Evolutionary conservation across 441 rosid species (phyloP).

Genomic region (Adansonia grandidieri): DNA sequence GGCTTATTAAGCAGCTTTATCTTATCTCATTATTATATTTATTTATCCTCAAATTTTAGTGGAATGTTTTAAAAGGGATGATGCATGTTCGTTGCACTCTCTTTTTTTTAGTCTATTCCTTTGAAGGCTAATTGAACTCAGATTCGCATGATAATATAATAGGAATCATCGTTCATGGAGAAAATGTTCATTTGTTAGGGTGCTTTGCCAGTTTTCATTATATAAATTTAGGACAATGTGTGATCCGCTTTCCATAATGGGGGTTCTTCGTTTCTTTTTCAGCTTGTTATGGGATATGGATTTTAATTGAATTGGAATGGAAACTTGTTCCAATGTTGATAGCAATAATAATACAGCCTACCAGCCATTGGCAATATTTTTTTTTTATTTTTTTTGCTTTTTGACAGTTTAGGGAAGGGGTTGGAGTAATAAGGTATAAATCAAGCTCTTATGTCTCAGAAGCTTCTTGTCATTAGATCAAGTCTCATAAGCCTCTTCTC

Average conservation of each 20-base stretch:
- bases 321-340: too few relatives aligned
- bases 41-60: neutral
- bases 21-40: neutral
- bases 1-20: too few relatives aligned
- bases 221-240: too few relatives aligned
- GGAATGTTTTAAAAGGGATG: neutral
- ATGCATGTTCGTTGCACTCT: too few relatives aligned
- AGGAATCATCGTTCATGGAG: neutral
- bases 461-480: too few relatives aligned
- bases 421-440: too few relatives aligned
- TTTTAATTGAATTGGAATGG: neutral
- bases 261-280: neutral
- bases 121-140: neutral
- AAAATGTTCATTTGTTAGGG: neutral
- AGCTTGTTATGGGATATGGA: neutral
- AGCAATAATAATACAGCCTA: neutral
- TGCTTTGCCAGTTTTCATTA: neutral
- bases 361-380: too few relatives aligned
- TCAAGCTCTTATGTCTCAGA: too few relatives aligned
- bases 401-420: too few relatives aligned
- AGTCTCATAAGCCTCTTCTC: too few relatives aligned
- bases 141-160: too few relatives aligned
- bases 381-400: too few relatives aligned
- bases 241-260: neutral
- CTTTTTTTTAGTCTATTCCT: neutral